phyloP scores from a whole-genome alignment of 2,329 filamentous ascomycete genomes.

The Epichloe scottii region DNA sequence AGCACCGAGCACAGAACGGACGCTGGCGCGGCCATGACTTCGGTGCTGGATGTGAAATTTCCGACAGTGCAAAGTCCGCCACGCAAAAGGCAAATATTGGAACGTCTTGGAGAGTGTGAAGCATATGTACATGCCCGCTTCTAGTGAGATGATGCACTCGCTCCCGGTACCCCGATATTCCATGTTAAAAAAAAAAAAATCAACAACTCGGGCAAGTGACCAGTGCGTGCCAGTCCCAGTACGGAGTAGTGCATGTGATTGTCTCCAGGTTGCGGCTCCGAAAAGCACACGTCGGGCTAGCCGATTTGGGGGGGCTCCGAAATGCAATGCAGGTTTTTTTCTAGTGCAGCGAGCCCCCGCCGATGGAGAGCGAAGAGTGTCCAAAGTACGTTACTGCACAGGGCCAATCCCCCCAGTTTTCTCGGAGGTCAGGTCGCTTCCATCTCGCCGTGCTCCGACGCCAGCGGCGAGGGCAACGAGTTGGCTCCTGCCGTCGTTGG shows the following conservation, averaged over 20 bases:
- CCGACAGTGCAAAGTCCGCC: not conserved
- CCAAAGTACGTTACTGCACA: no score
- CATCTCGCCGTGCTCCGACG: not conserved
- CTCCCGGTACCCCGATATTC: accelerated
- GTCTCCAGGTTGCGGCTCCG: not conserved
- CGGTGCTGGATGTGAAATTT: not conserved
- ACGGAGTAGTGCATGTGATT: no score
- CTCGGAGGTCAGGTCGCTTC: no score
- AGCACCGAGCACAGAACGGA: not conserved
- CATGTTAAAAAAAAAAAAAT: no score
- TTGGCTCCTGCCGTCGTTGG: no score
- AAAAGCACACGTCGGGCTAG: not conserved
- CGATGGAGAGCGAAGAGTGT: not conserved
- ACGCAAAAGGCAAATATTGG: no score
- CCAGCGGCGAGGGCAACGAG: not conserved
- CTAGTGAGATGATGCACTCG: no score
- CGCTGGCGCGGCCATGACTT: not conserved
- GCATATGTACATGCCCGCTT: no score
- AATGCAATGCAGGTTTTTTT: not conserved
- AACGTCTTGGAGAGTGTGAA: no score
- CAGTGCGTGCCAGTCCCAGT: no score
- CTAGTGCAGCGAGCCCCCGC: not conserved
- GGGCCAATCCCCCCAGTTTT: no score
- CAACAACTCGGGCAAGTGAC: no score
- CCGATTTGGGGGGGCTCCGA: not conserved